These are phyloP conservation scores for Scenedesmus sp. DNA, from an alignment of 163 green algal genomes.

Conservation along the genomic window DNA sequence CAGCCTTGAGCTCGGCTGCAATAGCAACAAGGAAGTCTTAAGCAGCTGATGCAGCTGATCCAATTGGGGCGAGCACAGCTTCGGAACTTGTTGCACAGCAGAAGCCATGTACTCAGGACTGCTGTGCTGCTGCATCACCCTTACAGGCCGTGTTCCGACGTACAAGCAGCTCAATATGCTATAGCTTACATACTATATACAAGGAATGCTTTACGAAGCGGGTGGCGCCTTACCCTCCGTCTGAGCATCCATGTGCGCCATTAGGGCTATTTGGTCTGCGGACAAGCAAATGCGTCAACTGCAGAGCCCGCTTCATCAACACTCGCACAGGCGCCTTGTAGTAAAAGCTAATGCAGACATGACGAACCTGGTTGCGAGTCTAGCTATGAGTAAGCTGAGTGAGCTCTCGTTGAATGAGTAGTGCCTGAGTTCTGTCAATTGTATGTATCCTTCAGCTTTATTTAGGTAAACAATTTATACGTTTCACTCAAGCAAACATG, in stretches of 20 bases:
- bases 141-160: neutral
- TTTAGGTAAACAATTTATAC: too few species aligned
- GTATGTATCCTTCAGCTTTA: too few species aligned
- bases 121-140: neutral
- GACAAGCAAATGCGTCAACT: neutral
- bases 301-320: neutral
- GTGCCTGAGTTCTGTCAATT: too few species aligned
- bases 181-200: neutral
- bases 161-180: neutral
- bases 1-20: conserved; percentile 48
- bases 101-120: neutral
- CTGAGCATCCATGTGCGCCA: conserved; percentile 56
- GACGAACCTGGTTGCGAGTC: too few species aligned
- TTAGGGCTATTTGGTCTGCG: neutral
- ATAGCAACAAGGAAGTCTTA: neutral
- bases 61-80: neutral
- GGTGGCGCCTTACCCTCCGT: neutral
- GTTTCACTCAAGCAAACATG: too few species aligned
- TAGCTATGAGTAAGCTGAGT: too few species aligned
- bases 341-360: too few species aligned
- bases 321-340: neutral
- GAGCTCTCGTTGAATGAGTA: too few species aligned
- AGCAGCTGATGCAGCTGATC: neutral
- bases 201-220: neutral
- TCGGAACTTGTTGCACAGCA: neutral